Base-by-base conservation (phyloP, 495 filamentous ascomycete species). In the Pseudomonodictys pantanalensis region DNA sequence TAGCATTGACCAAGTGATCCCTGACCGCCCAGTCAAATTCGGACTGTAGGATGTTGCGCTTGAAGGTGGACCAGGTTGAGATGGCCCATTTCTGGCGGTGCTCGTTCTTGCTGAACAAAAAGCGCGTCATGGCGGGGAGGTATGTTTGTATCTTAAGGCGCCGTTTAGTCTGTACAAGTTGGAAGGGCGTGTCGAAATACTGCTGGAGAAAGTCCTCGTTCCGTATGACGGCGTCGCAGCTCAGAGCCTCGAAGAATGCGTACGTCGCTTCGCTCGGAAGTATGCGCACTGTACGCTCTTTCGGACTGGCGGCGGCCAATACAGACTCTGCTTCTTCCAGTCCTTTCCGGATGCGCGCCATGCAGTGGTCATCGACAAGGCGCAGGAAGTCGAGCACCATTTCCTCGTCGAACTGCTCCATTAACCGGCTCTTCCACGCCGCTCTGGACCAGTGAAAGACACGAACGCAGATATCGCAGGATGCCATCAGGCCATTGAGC, bases 11-110 rank as follows among this genome's bases (percentile, higher is more conserved):
- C 22, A 97, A 79, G 11, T 81, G 81, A 52, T 86, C 85, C 33
- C 82, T 81, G 32, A 96, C 79, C 1, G 87, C 87, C 86, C 89
- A 91, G 25, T 93, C 87, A 68, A 95, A 97, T 57, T 92, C 87
- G 24, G 81, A 72, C 10, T 75, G 71, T 0, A 83, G 83, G 7
- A 90, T 79, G 17, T 76, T 76, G 2, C 80, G 71, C 11, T 74
- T 67, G 47, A 83, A 82, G 51, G 81, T 81, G 22, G 78, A 73
- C 83, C 88, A 95, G 1, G 84, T 79, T 24, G 77, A 72, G 22
- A 81, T 70, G 7, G 90, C 91, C 81, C 92, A 96, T 38, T 75
- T 73, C 23, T 75, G 76, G 38, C 87, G 80, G 41, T 69, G 70
- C 29, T 76, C 72, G 28, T 88, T 79, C 4, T 77, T 69, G 53